Evolutionary conservation across 2,329 filamentous ascomycete species (phyloP), one percentile per base, ranked within the genome.

Genomic region (Fusarium coicis): DNA sequence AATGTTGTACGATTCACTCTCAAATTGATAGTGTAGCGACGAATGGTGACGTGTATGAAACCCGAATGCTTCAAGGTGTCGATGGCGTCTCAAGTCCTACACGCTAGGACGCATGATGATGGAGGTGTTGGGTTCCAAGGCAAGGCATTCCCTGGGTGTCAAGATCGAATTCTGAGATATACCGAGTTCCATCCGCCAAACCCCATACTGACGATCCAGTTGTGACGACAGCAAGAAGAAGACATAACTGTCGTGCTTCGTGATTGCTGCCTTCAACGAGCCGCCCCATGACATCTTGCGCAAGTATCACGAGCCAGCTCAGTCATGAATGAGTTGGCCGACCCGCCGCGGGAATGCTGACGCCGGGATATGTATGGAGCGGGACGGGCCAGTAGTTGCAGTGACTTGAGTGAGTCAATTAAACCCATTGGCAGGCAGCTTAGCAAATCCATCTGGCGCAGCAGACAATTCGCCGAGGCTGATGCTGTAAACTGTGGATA

Each of bases 261-360:
- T 54, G 36, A 44, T 40, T 47, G 56, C 21, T 43, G 42, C 56
- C 40, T 43, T 21, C 32, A n/a, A 46, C 44, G 10, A 34, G 36
- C 28, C 49, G 55, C n/a, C 59, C 57, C 50, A 36, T 46, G 30
- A 61, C 42, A 63, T 40, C 23, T 43, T 40, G 40, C 47, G 53
- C 46, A 47, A 40, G 62, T 53, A 57, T 56, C 36, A 52, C 36
- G 39, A 34, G 55, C 52, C 66, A 73, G 49, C 70, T 73, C 52
- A 73, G 65, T 53, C 56, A 30, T 73, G 70, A 67, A 71, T 52
- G 70, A 70, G 70, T 52, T 73, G 66, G 70, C 66, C 44, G 53
- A 59, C 55, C 55, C 62, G 69, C 66, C 54, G 46, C 37, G 49
- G 63, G 47, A 63, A 68, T 36, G 23, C 55, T 42, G 44, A 43